phyloP scores from a whole-genome alignment of 2,329 filamentous ascomycete genomes.

The Exophiala sp. region DNA sequence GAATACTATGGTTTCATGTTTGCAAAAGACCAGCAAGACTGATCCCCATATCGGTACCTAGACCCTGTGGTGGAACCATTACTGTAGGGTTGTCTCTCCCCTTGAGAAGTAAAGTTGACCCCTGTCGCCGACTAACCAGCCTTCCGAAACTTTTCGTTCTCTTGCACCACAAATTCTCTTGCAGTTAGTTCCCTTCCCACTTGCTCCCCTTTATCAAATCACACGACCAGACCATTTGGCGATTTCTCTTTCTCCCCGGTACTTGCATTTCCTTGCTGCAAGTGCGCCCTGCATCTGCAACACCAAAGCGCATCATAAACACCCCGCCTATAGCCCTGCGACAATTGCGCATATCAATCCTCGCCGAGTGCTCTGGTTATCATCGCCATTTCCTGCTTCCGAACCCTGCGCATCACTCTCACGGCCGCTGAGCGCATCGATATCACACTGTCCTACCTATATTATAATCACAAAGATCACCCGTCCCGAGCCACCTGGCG shows the following conservation, averaged over 20 bases:
- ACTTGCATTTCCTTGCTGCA: neutral
- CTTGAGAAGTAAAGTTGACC: neutral
- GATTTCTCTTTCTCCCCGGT: neutral
- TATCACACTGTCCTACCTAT: neutral
- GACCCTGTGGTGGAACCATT: too few species aligned
- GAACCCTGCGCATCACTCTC: too few species aligned
- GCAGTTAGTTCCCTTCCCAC: neutral
- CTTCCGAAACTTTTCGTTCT: neutral
- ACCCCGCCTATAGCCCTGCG: too few species aligned
- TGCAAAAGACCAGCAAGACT: too few species aligned
- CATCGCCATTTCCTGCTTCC: too few species aligned
- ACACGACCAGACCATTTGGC: neutral
- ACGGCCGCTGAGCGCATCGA: neutral
- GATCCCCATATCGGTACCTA: too few species aligned
- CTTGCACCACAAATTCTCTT: neutral
- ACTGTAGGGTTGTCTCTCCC: neutral
- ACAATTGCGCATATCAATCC: too few species aligned
- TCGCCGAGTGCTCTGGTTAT: too few species aligned
- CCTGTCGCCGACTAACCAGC: neutral
- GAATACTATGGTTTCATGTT: too few species aligned
- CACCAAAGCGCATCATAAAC: too few species aligned
- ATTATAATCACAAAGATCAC: neutral
- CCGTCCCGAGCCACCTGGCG: slow-evolving; percentile 1
- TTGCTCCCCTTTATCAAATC: slow-evolving; percentile 1
- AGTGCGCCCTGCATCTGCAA: neutral